phyloP scores from a whole-genome alignment of 306 rosid species.

The Cucurbita maxima region DNA sequence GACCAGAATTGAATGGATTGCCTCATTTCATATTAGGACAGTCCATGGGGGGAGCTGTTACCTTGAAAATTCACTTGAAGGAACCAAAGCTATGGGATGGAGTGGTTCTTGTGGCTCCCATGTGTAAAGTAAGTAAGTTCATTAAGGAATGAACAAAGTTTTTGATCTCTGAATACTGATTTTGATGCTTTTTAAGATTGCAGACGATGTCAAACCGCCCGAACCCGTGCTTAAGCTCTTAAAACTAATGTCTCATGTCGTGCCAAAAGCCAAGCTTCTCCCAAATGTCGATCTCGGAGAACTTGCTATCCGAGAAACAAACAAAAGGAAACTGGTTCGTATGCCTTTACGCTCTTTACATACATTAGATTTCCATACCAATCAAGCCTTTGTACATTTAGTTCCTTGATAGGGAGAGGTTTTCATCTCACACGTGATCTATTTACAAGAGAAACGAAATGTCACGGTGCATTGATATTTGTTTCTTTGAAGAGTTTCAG shows the following conservation, averaged over 20 bases:
- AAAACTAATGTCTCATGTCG: constrained; percentile 38
- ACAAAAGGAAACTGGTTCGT: constrained; percentile 76
- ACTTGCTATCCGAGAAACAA: constrained; percentile 51
- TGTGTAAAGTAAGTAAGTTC: constrained; percentile 77
- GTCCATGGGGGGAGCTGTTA: constrained; percentile 93
- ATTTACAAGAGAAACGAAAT: not conserved
- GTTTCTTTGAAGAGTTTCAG: not conserved
- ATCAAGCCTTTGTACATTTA: not conserved
- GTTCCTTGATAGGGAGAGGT: not conserved
- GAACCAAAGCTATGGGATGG: constrained; percentile 74
- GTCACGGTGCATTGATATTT: not conserved
- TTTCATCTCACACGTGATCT: too few relatives aligned
- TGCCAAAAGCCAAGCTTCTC: constrained; percentile 70
- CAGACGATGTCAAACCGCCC: constrained; percentile 63
- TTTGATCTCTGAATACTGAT: not conserved
- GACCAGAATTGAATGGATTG: constrained; percentile 57
- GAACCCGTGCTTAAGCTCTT: constrained; percentile 38
- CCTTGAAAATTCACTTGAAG: constrained; percentile 74
- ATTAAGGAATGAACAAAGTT: not conserved
- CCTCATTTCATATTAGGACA: constrained; percentile 66
- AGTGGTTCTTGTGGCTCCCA: constrained; percentile 77
- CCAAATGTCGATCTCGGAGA: constrained; percentile 47
- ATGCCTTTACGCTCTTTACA: not conserved
- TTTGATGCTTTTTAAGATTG: constrained; percentile 44
- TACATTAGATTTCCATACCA: not conserved